Evolutionary conservation across 208 protist species (phyloP).

Genomic region (Acanthamoeba triangularis): DNA sequence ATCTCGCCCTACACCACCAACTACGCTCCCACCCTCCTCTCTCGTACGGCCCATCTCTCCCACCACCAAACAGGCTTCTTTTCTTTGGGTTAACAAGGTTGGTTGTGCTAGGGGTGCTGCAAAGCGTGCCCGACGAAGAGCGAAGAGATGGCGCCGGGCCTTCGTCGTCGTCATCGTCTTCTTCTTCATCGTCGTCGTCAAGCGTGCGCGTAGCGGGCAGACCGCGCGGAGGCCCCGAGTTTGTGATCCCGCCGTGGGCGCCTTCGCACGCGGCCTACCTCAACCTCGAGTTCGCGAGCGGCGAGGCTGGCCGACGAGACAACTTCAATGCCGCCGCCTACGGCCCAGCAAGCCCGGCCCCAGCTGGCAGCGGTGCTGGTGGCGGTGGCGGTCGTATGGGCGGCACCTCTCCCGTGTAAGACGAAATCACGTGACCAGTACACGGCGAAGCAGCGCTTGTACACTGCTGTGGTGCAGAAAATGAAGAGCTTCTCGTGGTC

Average conservation of each 20-base stretch:
- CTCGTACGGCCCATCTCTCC: neutral
- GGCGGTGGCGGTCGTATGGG: too few species aligned
- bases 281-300: slow-evolving; percentile 65
- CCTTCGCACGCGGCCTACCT: slow-evolving; percentile 62
- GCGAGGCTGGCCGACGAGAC: slow-evolving; percentile 8
- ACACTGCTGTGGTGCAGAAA: too few species aligned
- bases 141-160: neutral
- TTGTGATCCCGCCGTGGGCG: slow-evolving; percentile 61
- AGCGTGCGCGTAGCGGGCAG: neutral
- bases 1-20: slow-evolving; percentile 74
- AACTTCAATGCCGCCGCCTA: neutral
- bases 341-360: too few species aligned
- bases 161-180: neutral
- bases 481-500: too few species aligned
- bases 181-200: neutral
- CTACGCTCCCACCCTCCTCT: slow-evolving; percentile 63
- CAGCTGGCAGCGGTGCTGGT: too few species aligned
- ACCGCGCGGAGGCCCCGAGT: neutral
- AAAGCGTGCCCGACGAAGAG: neutral
- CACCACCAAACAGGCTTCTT: too few species aligned
- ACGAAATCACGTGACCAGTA: too few species aligned
- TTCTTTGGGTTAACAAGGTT: too few species aligned
- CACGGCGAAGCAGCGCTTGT: too few species aligned
- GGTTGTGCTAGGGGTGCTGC: slow-evolving; percentile 23
- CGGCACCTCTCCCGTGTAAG: too few species aligned